phyloP scores from a whole-genome alignment of 768 basidiomycete species.

The Pisolithus orientalis region DNA sequence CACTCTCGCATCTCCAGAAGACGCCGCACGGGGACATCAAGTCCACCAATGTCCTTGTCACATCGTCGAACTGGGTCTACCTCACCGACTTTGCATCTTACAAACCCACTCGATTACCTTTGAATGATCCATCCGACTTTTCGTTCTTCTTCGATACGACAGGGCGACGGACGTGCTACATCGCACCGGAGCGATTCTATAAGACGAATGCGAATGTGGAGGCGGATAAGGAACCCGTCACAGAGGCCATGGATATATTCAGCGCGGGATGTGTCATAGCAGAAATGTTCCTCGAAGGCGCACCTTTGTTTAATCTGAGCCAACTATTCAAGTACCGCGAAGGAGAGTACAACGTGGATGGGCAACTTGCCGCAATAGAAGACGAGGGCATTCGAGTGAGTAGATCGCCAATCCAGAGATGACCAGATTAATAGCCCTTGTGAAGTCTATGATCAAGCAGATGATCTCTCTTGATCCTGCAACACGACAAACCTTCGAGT shows the following conservation, averaged over 20 bases:
- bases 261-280: conserved; percentile 92
- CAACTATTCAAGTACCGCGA: conserved; percentile 93
- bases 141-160: conserved; percentile 98
- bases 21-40: conserved; percentile 98
- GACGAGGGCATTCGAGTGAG: conserved; percentile 78
- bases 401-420: conserved; percentile 11
- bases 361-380: conserved; percentile 65
- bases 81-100: conserved; percentile 92
- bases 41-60: conserved; percentile 93
- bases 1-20: conserved; percentile 77
- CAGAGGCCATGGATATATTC: conserved; percentile 97
- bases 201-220: conserved; percentile 60
- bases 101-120: conserved; percentile 92
- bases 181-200: conserved; percentile 96
- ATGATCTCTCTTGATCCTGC: conserved; percentile 85
- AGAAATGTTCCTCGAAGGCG: conserved; percentile 93
- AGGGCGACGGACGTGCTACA: conserved; percentile 87
- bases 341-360: conserved; percentile 74
- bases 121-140: conserved; percentile 96
- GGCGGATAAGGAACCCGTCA: conserved; percentile 59
- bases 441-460: conserved; percentile 75
- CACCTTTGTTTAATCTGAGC: conserved; percentile 87
- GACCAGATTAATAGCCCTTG: conserved; percentile 15
- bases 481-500: conserved; percentile 76
- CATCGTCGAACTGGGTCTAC: conserved; percentile 94